Base-by-base conservation (phyloP, 1,284 basidiomycete genomes). In the Caloboletus firmus region DNA sequence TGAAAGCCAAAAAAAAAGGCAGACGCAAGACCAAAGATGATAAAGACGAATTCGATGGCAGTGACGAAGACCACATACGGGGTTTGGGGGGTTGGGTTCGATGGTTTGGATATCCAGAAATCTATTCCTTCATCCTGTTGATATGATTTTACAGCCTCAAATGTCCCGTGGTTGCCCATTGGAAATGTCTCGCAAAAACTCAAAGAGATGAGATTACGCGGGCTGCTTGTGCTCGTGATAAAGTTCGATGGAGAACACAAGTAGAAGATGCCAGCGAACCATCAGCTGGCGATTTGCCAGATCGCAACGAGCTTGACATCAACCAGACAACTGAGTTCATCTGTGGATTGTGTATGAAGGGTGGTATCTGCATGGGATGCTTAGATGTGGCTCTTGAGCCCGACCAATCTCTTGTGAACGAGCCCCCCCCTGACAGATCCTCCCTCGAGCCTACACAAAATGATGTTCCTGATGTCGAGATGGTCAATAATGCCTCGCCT, bases 41-140 rank as follows among this genome's bases (percentile, higher is more conserved):
- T 53, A 74, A 80, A 34, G 45, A 6, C 10, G 62, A 52, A 52
- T 56, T 62, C 51, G 72, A 76, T 10, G 81, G 80, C n/a, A 79
- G 81, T 24, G 80, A 82, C 26, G 80, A 83, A 43, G 82, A 84
- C 50, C 74, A 75, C 44, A 71, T 84, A 7, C 71, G 67, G n/a
- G 68, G 67, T 6, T 72, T 90, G 40, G 89, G 89, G 22, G 93
- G 93, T 26, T 95, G 93, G 93, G 83, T 94, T 54, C 80, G 85
- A 74, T 95, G 92, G 89, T 90, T 67, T 52, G 81, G 40, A 56
- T 56, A 24, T 52, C 12, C 20, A 32, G 22, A 22, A 2, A 31
- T 50, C 35, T 44, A 15, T 43, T 44, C 26, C 22, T 55, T 59
- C 46, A 54, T 45, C 7, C 35, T 26, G 10, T 42, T 66, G 7